A percentile compares a stretch with the other conserved stretches of the same genome.
phyloP scores from a whole-genome alignment of 805 yeast species.

The Yamadazyma takamatsuzukensis region DNA sequence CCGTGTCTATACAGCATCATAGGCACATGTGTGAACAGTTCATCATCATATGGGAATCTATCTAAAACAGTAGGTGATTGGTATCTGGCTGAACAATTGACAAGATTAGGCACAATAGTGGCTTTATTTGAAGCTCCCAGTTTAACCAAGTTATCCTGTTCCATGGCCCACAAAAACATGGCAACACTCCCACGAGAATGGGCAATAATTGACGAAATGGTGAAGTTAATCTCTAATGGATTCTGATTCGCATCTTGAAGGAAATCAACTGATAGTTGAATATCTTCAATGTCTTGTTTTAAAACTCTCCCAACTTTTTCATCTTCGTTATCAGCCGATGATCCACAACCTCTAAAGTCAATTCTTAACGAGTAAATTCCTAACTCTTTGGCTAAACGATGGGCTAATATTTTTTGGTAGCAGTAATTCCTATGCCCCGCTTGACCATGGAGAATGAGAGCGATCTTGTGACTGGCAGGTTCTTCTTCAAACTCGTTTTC shows the following conservation, averaged over 20 bases:
- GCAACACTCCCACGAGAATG: constrained; percentile 83
- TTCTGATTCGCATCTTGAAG: constrained; percentile 23
- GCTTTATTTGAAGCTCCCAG: constrained; percentile 25
- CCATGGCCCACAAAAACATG: constrained; percentile 66
- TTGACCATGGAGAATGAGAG: constrained; percentile 75
- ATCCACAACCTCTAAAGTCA: constrained; percentile 86
- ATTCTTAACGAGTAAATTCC: constrained; percentile 71
- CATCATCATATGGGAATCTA: constrained; percentile 25
- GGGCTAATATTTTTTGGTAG: constrained; percentile 64
- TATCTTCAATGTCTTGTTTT: constrained; percentile 64
- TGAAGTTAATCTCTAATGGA: constrained; percentile 39
- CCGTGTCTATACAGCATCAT: constrained; percentile 46
- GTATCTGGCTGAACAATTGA: constrained; percentile 74
- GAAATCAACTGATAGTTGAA: constrained; percentile 39
- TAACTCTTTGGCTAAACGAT: constrained; percentile 48
- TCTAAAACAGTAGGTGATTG: constrained; percentile 45
- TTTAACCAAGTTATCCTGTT: constrained; percentile 35
- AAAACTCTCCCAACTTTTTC: constrained; percentile 51
- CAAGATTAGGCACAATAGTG: constrained; percentile 55
- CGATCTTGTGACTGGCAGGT: constrained; percentile 48
- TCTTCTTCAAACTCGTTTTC: constrained; percentile 11
- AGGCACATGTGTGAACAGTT: constrained; percentile 15
- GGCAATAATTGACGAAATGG: constrained; percentile 57
- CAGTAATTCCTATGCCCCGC: constrained; percentile 82
- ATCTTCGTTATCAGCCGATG: constrained; percentile 51